Evolutionary conservation across 306 rosid genomes (phyloP).

Genomic region (Astragalus membranaceus): DNA sequence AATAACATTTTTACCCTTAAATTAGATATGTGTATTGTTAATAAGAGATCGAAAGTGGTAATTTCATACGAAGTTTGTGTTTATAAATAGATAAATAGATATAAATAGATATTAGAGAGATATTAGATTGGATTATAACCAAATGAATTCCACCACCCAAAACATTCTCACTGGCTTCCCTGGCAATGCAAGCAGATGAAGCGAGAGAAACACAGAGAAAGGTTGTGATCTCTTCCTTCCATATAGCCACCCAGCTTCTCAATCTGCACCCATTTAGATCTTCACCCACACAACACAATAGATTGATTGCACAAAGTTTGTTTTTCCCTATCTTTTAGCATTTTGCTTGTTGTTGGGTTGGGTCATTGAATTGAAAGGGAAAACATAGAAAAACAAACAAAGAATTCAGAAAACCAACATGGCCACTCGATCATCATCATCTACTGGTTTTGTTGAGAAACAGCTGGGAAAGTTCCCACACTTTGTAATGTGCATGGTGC

Average conservation of each 20-base stretch:
- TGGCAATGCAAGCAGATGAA: conserved; percentile 3
- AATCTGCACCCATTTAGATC: neutral
- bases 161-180: conserved; percentile 6
- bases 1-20: too few relatives aligned
- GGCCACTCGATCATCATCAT: conserved; percentile 36
- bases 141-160: conserved; percentile 42
- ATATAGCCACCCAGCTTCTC: neutral
- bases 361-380: neutral
- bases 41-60: too few relatives aligned
- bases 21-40: too few relatives aligned
- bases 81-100: too few relatives aligned
- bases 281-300: neutral
- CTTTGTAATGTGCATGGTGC: conserved; percentile 51
- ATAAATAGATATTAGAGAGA: too few relatives aligned
- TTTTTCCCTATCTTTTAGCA: neutral
- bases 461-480: conserved; percentile 57
- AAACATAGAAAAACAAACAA: neutral
- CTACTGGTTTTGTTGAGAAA: conserved; percentile 40
- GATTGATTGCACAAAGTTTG: neutral
- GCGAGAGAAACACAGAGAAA: conserved; percentile 11
- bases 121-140: too few relatives aligned
- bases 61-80: too few relatives aligned
- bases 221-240: conserved; percentile 59
- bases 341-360: neutral
- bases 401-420: conserved; percentile 6